Conservation (phyloP, 2,329 filamentous ascomycete species). For the Diaporthe eres region DNA sequence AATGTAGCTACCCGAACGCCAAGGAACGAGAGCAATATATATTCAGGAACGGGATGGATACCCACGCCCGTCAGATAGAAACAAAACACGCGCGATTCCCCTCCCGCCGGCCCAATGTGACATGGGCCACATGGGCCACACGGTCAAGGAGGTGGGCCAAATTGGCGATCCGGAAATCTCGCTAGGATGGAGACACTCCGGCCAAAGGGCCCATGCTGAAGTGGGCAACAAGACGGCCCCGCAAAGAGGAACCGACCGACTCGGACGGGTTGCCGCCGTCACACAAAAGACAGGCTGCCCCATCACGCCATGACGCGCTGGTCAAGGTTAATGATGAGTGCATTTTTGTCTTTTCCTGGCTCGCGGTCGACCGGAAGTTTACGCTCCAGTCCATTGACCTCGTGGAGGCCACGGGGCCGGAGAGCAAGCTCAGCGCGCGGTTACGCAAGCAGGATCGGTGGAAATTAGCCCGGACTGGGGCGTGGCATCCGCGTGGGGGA, state of each 20-base stretch:
- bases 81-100: conserved; percentile 10
- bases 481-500: background rate
- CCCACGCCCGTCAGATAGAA: conserved; percentile 20
- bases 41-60: conserved; percentile 25
- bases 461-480: conserved; percentile 21
- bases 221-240: conserved; percentile 7
- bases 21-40: conserved; percentile 27
- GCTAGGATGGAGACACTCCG: conserved; percentile 31
- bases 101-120: conserved; percentile 24
- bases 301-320: conserved; percentile 4
- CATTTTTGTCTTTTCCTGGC: background rate
- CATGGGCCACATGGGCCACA: conserved; percentile 20
- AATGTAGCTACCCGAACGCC: conserved; percentile 25
- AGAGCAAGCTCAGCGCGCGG: background rate
- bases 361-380: conserved; percentile 24
- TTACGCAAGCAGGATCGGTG: conserved; percentile 5
- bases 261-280: background rate
- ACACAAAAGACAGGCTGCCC: background rate
- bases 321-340: conserved; percentile 18
- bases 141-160: conserved; percentile 1
- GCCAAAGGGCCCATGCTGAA: background rate
- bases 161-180: conserved; percentile 29
- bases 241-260: conserved; percentile 3
- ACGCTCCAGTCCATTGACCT: background rate
- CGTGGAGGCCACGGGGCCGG: no score